Conservation (phyloP, 495 filamentous ascomycete species). For the Trichoderma asperelloides region DNA sequence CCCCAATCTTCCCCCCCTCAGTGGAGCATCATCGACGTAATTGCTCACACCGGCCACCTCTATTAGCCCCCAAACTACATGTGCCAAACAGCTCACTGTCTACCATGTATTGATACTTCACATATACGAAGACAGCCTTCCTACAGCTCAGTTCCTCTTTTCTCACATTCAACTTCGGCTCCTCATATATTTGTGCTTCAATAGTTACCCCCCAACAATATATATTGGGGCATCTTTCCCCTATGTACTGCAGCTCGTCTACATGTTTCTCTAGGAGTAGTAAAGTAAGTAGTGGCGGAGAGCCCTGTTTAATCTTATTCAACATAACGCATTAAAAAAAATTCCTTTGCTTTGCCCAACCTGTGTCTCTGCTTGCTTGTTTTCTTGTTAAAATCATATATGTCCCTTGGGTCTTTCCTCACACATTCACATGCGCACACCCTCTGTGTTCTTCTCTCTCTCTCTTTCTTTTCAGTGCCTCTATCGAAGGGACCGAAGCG, state of each 20-base stretch:
- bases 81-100: neutral
- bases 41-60: neutral
- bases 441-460: neutral
- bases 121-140: neutral
- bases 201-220: neutral
- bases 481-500: slow-evolving; percentile 47
- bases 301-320: slow-evolving; percentile 6
- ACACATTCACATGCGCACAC: neutral
- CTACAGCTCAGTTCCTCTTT: neutral
- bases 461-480: neutral
- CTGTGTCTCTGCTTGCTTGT: neutral
- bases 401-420: neutral
- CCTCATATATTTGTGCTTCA: neutral
- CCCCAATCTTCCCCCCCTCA: neutral
- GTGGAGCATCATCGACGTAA: neutral
- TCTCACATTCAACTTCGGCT: neutral
- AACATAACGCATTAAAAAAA: slow-evolving; percentile 4
- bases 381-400: neutral
- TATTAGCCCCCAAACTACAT: neutral
- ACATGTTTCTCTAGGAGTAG: neutral
- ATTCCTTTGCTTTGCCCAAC: neutral
- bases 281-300: neutral
- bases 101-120: too few species aligned
- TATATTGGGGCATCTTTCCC: neutral
- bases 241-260: neutral